Base-by-base conservation (phyloP, 805 yeast genomes). In the Vanderwaltozyma verrucispora region DNA sequence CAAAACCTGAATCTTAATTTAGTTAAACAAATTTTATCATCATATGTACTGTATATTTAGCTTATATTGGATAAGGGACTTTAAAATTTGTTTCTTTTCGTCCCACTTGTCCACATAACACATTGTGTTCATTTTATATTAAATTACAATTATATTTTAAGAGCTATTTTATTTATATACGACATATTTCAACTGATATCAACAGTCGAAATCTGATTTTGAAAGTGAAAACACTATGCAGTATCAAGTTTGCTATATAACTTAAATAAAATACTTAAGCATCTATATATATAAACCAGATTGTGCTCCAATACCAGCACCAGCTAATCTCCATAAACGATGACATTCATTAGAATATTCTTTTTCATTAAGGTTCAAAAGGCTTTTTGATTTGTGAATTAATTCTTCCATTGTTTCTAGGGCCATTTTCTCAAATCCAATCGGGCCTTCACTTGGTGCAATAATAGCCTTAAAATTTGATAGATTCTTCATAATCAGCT, bases 371-470 rank as follows among this genome's bases (percentile, higher is more conserved):
- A 39, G 26, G 20, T 36, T n/a, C 21, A 35, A 43, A 39, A 28
- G 17, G 12, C 35, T 34, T 6, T 37, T 35, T 14, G 48, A 45
- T 14, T 41, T 17, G 30, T 47, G 52, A 32, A 55, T 48, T 33
- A 59, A 30, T n/a, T 49, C 48, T 23, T 54, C 51, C 48, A 60
- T 52, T 3, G 51, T 39, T 2, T 40, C 43, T 17, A 48, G 20
- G 4, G 54, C 68, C 9, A 74, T 53, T 46, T 71, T 75, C 44
- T 77, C 82, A 51, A 63, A 74, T 2, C 80, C 80, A 2, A 69
- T 62, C 16, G 73, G 77, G 5, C 84, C 84, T 54, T 77, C 83
- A 30, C 80, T 68, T 42, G 75, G 74, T 32, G 56, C 42, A 36
- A 54, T 27, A 40, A 45, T 8, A 25, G 53, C 42, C 29, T 38